Evolutionary conservation across 1,139 yeast genomes (phyloP).

Genomic region (Saccharomyces pastorianus): DNA sequence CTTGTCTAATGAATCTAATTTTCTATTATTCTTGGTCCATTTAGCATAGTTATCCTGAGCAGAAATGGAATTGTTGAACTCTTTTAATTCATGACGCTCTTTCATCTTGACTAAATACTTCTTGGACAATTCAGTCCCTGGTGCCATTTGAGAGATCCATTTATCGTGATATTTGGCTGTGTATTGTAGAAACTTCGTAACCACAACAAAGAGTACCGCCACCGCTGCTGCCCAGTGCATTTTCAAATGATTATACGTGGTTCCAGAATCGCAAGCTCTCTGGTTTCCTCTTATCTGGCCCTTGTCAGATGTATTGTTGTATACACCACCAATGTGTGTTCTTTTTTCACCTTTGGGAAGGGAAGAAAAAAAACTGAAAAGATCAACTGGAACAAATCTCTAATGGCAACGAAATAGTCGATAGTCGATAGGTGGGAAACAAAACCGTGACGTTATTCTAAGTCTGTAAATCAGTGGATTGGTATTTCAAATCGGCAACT

Average conservation of each 20-base stretch:
- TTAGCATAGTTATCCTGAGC: constrained; percentile 93
- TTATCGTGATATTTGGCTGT: constrained; percentile 22
- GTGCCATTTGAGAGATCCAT: constrained; percentile 19
- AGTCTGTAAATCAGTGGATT: not conserved
- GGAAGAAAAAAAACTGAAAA: not conserved
- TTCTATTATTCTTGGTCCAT: constrained; percentile 89
- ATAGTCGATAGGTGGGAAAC: not conserved
- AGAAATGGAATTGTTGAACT: constrained; percentile 53
- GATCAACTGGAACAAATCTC: constrained; percentile 9
- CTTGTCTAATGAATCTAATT: constrained; percentile 48
- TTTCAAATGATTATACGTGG: not conserved
- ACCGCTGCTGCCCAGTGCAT: constrained; percentile 20
- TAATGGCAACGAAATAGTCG: not conserved
- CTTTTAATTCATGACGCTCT: constrained; percentile 42
- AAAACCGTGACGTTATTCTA: not conserved
- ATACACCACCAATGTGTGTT: not conserved
- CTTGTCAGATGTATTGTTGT: not conserved
- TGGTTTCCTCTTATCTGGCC: not conserved
- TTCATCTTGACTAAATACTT: constrained; percentile 36
- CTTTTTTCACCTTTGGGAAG: not conserved
- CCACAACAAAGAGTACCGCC: constrained; percentile 23
- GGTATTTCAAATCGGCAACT: not conserved
- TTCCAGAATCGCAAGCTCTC: not conserved
- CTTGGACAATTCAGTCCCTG: constrained; percentile 13
- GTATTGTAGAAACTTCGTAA: constrained; percentile 20